These are phyloP conservation scores for Bolboschoenoplectus hybrid DNA, from an alignment of 202 grass and related monocot species.

Conservation along the genomic window DNA sequence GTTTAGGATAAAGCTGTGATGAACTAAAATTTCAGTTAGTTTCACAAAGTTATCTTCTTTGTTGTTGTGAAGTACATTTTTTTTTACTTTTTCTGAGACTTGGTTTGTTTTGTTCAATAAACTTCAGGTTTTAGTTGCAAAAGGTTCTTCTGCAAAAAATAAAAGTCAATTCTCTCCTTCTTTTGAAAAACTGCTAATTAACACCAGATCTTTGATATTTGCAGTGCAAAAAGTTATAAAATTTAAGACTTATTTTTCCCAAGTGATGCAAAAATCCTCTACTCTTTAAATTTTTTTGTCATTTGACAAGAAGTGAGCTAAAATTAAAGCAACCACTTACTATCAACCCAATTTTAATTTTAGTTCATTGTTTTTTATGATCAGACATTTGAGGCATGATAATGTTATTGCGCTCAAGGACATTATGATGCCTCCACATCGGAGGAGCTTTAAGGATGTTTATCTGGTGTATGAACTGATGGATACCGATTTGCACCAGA, in stretches of 20 bases:
- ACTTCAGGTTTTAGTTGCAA: neutral
- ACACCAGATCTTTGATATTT: neutral
- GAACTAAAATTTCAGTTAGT: too few species aligned
- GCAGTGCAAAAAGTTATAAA: neutral
- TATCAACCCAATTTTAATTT: too few species aligned
- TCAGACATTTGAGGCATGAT: conserved; percentile 67
- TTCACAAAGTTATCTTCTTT: neutral
- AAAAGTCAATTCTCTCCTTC: neutral
- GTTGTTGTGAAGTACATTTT: neutral
- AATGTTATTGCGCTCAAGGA: conserved; percentile 87
- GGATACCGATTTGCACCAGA: conserved; percentile 86
- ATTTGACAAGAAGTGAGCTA: neutral
- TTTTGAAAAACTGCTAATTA: neutral
- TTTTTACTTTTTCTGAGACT: neutral
- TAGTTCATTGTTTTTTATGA: neutral
- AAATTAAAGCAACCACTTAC: neutral
- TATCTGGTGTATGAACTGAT: conserved; percentile 93
- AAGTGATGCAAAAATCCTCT: neutral
- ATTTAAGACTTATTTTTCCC: neutral
- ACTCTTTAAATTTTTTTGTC: neutral
- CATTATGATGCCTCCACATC: conserved; percentile 82
- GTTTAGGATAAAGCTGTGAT: neutral
- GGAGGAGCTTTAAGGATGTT: conserved; percentile 83
- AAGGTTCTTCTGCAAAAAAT: neutral
- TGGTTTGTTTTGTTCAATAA: neutral